These are phyloP conservation scores for Ceratobasidium theobromae DNA, from an alignment of 1,284 basidiomycete genomes.

Conservation along the genomic window DNA sequence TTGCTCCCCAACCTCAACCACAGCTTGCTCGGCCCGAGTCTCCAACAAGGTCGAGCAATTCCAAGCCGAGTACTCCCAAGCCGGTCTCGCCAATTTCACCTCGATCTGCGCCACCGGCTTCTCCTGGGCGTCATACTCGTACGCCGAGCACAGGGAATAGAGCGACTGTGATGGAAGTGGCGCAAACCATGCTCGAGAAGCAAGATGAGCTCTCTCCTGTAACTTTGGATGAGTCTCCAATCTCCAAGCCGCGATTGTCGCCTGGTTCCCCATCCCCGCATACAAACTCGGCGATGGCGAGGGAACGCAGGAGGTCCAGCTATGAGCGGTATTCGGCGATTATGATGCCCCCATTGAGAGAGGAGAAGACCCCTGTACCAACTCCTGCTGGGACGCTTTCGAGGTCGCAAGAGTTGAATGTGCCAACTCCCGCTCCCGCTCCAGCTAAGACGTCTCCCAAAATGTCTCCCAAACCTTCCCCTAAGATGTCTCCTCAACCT, in stretches of 20 bases:
- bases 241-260: background rate
- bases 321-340: slow-evolving; percentile 65
- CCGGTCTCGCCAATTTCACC: background rate
- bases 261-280: slow-evolving; percentile 29
- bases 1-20: slow-evolving; percentile 30
- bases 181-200: slow-evolving; percentile 56
- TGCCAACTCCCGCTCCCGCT: background rate
- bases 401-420: background rate
- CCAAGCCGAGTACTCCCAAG: slow-evolving; percentile 18
- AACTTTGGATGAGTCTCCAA: background rate
- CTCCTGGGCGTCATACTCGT: slow-evolving; percentile 49
- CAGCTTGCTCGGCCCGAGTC: slow-evolving; percentile 2
- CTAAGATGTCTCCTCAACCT: background rate
- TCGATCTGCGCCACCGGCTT: background rate
- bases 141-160: slow-evolving; percentile 68
- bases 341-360: slow-evolving; percentile 61
- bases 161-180: slow-evolving; percentile 74
- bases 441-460: background rate
- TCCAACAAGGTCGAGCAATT: slow-evolving; percentile 3
- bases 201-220: slow-evolving; percentile 2
- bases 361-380: slow-evolving; percentile 62
- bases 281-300: slow-evolving; percentile 33
- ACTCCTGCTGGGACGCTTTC: slow-evolving; percentile 48
- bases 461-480: background rate
- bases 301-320: slow-evolving; percentile 57